phyloP scores from a whole-genome alignment of 257 asterid species.

The Solanum phureja region DNA sequence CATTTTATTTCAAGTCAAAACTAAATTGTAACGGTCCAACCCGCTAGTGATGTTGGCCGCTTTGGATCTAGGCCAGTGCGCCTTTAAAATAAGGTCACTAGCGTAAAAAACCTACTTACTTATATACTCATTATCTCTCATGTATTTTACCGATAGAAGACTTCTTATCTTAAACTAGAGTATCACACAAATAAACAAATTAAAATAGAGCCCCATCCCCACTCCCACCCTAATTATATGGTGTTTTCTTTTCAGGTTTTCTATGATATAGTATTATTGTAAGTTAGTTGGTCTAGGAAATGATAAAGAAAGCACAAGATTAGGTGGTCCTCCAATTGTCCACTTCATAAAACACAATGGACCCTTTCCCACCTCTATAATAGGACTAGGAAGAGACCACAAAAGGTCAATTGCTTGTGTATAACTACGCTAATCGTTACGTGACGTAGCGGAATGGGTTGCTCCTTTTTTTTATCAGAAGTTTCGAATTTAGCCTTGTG shows the following conservation, averaged over 20 bases:
- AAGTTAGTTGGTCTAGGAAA: background rate
- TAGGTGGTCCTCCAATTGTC: background rate
- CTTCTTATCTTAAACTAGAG: no score
- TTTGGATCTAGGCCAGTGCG: background rate
- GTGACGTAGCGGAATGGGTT: rapidly evolving
- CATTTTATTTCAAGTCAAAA: background rate
- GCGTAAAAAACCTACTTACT: no score
- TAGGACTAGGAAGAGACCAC: background rate
- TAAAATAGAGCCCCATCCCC: background rate
- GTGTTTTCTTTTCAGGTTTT: background rate
- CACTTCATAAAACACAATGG: background rate
- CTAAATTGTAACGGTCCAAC: background rate
- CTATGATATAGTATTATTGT: background rate
- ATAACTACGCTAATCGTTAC: background rate
- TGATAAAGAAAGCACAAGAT: background rate
- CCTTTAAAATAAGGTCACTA: background rate
- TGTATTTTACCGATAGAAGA: no score
- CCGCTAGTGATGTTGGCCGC: no score
- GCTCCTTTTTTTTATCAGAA: rapidly evolving
- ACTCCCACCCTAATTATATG: background rate
- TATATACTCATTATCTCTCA: background rate
- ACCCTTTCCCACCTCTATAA: background rate
- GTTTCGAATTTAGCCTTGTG: rapidly evolving
- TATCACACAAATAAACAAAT: no score
- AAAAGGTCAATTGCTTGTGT: background rate